phyloP scores from a whole-genome alignment of 1,139 yeast genomes.

The Yamadazyma conglobata region DNA sequence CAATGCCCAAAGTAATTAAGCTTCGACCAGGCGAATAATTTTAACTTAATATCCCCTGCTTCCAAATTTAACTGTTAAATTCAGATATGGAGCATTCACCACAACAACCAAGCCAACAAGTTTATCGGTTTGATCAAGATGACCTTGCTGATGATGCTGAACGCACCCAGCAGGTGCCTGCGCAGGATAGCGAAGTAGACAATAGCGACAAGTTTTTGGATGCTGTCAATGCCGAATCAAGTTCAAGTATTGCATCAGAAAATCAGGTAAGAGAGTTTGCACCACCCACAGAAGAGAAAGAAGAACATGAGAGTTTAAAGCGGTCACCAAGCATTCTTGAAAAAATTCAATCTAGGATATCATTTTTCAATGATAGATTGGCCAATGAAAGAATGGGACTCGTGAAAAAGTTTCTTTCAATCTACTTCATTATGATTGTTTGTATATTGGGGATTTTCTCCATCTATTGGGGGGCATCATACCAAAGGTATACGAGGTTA shows the following conservation, averaged over 20 bases:
- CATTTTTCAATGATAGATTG: conserved; percentile 28
- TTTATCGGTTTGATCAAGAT: too few species aligned
- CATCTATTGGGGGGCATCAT: conserved; percentile 46
- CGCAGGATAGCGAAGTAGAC: background rate
- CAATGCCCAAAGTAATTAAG: too few species aligned
- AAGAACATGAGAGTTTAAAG: conserved; percentile 3
- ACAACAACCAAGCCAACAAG: too few species aligned
- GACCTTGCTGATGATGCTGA: too few species aligned
- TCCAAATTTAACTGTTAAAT: too few species aligned
- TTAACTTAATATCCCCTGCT: too few species aligned
- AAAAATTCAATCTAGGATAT: conserved; percentile 13
- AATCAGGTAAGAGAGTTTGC: conserved; percentile 9
- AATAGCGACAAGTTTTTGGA: background rate
- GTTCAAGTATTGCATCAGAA: background rate
- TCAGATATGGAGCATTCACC: too few species aligned
- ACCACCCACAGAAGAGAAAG: conserved; percentile 5
- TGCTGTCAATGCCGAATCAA: background rate
- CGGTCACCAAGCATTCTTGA: conserved; percentile 13
- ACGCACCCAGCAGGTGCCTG: background rate
- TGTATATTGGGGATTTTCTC: conserved; percentile 32
- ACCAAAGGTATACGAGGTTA: conserved; percentile 24
- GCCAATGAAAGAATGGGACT: conserved; percentile 19
- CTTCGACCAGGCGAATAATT: too few species aligned
- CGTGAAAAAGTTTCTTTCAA: conserved; percentile 15
- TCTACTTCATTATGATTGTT: conserved; percentile 26